Evolutionary conservation across 768 basidiomycete genomes (phyloP), one percentile per base, ranked within the genome.

Genomic region (Pleurotus sapidus): DNA sequence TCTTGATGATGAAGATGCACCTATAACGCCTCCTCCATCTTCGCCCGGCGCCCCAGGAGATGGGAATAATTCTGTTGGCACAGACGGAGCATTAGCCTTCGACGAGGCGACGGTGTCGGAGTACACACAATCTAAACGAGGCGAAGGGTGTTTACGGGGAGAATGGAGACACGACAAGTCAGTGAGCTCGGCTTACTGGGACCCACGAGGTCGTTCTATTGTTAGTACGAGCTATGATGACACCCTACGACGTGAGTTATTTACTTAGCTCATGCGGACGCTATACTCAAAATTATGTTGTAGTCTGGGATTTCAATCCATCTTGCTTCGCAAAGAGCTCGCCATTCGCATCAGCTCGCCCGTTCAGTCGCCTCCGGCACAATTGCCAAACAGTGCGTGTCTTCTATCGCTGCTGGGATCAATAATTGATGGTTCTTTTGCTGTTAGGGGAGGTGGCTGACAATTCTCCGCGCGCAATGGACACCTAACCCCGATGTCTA

Each of bases 191-290:
- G 92, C 89, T 0, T 93, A 88, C 63, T 94, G 92, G 92, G 91
- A 93, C 68, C 83, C 91, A 2, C 76, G 86, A 57, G 92, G 92
- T 3, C 81, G 88, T 24, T 77, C 82, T 51, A 85, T 94, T 59
- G 85, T 93, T 48, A 92, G 89, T 68, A 94, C 92, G 4, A 86
- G 87, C 67, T 94, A 94, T 61, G 92, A 94, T 61, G 86, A 94
- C 71, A 81, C 79, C 2, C 61, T 94, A 37, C 77, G 89, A 63
- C 63, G 92, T 93, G 64, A 63, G 87, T 77, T 42, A 20, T 12
- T 18, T 43, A 5, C 25, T n/a, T 46, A 34, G 11, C 46, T 47
- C 14, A n/a, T 55, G 27, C 12, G 34, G 12, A 51, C 20, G 49
- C 45, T 51, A 39, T 30, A 15, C 5, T 34, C n/a, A 42, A 40